These are phyloP conservation scores for Austroboletus novae-zelandiae DNA, from an alignment of 1,284 basidiomycete species.

Conservation along the genomic window DNA sequence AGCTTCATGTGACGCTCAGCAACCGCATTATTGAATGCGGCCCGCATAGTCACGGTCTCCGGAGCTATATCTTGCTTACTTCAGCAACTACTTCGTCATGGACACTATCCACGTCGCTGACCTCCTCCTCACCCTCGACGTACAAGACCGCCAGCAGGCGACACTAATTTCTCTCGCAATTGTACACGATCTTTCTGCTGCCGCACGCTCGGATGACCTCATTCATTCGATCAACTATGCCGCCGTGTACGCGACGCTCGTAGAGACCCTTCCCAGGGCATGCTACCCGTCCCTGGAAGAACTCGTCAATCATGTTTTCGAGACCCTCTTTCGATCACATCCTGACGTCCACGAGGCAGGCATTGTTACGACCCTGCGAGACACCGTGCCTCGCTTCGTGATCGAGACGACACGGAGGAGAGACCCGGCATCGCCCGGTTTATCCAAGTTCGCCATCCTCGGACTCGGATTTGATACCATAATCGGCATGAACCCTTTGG, in stretches of 20 bases:
- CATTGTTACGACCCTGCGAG: conserved; percentile 5
- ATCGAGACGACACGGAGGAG: conserved; percentile 8
- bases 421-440: neutral
- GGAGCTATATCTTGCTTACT: neutral
- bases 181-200: conserved; percentile 49
- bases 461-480: conserved; percentile 7
- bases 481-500: conserved; percentile 5
- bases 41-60: too few relatives aligned
- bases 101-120: neutral
- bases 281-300: conserved; percentile 17
- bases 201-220: conserved; percentile 59
- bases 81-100: neutral
- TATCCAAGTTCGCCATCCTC: conserved; percentile 1
- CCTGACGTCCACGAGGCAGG: conserved; percentile 6
- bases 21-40: neutral
- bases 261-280: conserved; percentile 15
- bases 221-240: conserved; percentile 61
- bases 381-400: neutral
- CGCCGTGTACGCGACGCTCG: conserved; percentile 38
- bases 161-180: conserved; percentile 57
- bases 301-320: conserved; percentile 9
- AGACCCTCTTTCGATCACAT: conserved; percentile 14
- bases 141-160: conserved; percentile 47
- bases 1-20: conserved; percentile 9
- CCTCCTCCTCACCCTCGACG: neutral